Base-by-base conservation (phyloP, 2,329 filamentous ascomycete species). In the Fragosphaeria purpurea region DNA sequence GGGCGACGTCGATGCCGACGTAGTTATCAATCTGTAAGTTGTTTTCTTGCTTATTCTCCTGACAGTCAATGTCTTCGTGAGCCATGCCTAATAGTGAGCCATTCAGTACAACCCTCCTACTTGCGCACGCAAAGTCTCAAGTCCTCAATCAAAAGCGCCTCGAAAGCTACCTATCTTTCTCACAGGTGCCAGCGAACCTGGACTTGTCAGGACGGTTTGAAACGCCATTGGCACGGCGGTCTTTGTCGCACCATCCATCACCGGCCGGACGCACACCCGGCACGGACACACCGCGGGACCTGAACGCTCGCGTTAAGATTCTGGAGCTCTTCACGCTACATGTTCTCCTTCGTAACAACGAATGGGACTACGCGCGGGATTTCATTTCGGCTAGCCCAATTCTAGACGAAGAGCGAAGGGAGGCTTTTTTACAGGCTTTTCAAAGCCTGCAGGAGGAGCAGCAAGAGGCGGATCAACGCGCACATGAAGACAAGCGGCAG, bases 251-350 rank as follows among this genome's bases (percentile, higher is more conserved):
- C 35, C 67, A 69, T 53, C 67, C 67, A 45, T 75, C 75, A 22
- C 69, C 69, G 56, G 44, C 48, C 9, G 44, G 41, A 9, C 50
- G 42, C 37, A 61, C 70, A 12, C 80, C 77, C 53, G 88, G 87
- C 52, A 83, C 88, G 41, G 83, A 88, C 62, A 94, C 88, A 0
- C 88, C 88, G 0, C 82, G 87, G 55, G 88, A 95, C 62, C 78
- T 95, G 38, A 84, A 86, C 58, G 83, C 88, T 5, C 79, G 89
- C 44, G 83, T 96, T 56, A 95, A 94, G 70, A 86, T 98, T 41
- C 79, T 98, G 47, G 93, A 98, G 68, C 76, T 98, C 7, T 98
- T 96, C 66, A 94, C 89, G 1, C 76, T 98, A 5, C 93, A 98
- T 63, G 88, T 97, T 7, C 79, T 98, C n/a, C 82, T 91, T 5